Percentiles rank a stretch among this genome's conserved stretches.
Conservation (phyloP, 345 rosid genomes). For the Aquilaria malaccensis region DNA sequence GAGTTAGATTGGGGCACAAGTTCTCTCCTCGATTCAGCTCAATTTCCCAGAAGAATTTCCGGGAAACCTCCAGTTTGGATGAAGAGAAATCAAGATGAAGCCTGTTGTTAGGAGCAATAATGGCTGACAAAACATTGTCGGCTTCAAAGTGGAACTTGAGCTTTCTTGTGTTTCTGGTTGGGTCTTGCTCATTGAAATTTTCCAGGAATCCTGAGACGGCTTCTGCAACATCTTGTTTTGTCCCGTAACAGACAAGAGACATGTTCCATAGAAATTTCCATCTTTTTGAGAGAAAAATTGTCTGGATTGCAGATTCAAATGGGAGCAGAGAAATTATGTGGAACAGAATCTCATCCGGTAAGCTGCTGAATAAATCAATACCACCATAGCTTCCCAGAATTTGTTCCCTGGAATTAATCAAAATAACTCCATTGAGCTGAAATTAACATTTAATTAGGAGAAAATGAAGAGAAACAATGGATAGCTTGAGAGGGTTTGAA, state of each 20-base stretch:
- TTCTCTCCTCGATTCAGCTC: conserved; percentile 18
- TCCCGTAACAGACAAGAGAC: conserved; percentile 36
- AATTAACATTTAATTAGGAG: too few species aligned
- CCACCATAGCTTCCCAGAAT: background rate
- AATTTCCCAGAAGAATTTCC: conserved; percentile 28
- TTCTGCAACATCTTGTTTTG: conserved; percentile 24
- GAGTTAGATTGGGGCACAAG: conserved; percentile 15
- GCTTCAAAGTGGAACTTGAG: conserved; percentile 33
- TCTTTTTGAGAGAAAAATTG: conserved; percentile 38
- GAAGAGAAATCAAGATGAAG: conserved; percentile 35
- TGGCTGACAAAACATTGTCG: conserved; percentile 26
- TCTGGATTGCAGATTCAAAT: conserved; percentile 51
- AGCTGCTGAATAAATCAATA: conserved; percentile 34
- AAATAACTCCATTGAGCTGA: too few species aligned
- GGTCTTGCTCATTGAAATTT: conserved; percentile 39
- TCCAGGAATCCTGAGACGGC: conserved; percentile 33
- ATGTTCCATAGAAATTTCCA: conserved; percentile 46
- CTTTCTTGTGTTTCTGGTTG: conserved; percentile 35
- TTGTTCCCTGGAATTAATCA: too few species aligned
- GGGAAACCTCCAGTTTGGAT: conserved; percentile 13
- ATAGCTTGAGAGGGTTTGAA: too few species aligned
- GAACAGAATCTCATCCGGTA: conserved; percentile 55
- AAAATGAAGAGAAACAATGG: too few species aligned
- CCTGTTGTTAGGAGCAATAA: conserved; percentile 35
- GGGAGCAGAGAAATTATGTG: conserved; percentile 47